Evolutionary conservation across 768 basidiomycete species (phyloP), one percentile per base, ranked within the genome.

Genomic region (Pholiota conissans): DNA sequence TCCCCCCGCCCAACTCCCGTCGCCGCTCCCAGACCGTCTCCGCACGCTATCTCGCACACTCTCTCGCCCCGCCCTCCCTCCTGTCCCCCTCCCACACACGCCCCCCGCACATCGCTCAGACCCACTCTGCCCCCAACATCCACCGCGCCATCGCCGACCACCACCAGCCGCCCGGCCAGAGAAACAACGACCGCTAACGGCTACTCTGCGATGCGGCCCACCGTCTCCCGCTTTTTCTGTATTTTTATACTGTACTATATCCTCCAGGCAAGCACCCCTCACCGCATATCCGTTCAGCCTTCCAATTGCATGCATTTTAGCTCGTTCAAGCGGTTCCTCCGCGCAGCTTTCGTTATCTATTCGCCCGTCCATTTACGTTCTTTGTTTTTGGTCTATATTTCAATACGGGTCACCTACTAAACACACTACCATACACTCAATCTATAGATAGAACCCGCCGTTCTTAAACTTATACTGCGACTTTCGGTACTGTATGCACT

Each of bases 31-130:
- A 56, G n/a, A 5, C 42, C 8, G 32, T 11, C 46, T 37, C 35
- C 37, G 37, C 45, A 39, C 51, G 47, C 26, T 60, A 61, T 40
- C 55, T 61, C n/a, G 53, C 58, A 1, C 63, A 64, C 48, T 61
- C 61, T 34, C 55, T 62, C 22, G 57, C 59, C 22, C 58, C 67
- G 6, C 62, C 63, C 10, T 24, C 57, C 65, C n/a, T n/a, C n/a
- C n/a, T n/a, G 2, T 13, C 26, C 61, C 16, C 37, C n/a, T 4
- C 37, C 37, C 20, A 39, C 37, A 39, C 37, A 18, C 37, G 37
- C 4, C 37, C 37, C 37, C 7, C n/a, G n/a, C 20, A 39, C 37
- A 39, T 39, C 5, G 37, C 37, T 4, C 37, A 39, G 16, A 18
- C 37, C 37, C 37, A 18, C 37, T 39, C 37, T 39, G 5, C 37